Conservation (phyloP, 345 rosid genomes). For the Citrus glauca region DNA sequence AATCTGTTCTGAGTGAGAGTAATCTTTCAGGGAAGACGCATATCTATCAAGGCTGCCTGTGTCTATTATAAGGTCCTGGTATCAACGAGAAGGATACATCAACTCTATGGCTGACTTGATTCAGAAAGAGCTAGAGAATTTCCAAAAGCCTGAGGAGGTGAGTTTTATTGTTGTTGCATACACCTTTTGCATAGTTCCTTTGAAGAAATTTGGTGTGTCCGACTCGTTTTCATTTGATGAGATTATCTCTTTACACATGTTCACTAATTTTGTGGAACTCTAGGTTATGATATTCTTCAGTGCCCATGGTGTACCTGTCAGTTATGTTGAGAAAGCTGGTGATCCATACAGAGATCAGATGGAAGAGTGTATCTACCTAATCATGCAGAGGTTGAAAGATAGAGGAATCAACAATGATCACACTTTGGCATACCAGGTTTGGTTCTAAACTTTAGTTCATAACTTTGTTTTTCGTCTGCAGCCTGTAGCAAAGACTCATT, state of each 20-base stretch:
- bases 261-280: conserved; percentile 13
- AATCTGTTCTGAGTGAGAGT: conserved; percentile 14
- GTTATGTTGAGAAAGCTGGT: conserved; percentile 82
- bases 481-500: not conserved
- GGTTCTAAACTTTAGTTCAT: conserved; percentile 13
- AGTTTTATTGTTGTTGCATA: conserved; percentile 8
- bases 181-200: not conserved
- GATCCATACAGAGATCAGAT: conserved; percentile 93
- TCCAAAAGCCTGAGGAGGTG: conserved; percentile 77
- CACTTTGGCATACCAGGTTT: conserved; percentile 85
- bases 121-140: conserved; percentile 58
- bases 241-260: conserved; percentile 1
- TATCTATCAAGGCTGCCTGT: conserved; percentile 73
- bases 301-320: conserved; percentile 95
- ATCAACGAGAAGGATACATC: conserved; percentile 77
- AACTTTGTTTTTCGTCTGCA: not conserved
- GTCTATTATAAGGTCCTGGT: conserved; percentile 80
- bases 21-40: conserved; percentile 62
- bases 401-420: conserved; percentile 73
- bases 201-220: not conserved
- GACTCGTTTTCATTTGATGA: not conserved
- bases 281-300: conserved; percentile 92
- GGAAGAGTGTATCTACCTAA: conserved; percentile 84
- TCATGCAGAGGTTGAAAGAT: conserved; percentile 78
- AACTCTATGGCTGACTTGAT: conserved; percentile 90